These are phyloP conservation scores for Glycine latifolia DNA, from an alignment of 306 rosid genomes.

Conservation along the genomic window DNA sequence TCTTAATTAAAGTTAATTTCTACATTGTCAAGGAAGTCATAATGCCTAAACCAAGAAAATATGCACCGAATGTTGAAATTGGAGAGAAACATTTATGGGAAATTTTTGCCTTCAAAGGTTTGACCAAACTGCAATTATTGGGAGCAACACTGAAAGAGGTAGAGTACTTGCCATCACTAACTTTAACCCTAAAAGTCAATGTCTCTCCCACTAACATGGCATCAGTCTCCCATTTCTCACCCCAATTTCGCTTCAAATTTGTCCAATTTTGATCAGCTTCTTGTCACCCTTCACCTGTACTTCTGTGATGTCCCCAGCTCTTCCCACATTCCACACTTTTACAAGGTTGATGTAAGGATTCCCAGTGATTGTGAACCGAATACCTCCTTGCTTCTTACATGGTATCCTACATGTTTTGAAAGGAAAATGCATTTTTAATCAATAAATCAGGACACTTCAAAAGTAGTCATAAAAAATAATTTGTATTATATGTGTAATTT, in stretches of 20 bases:
- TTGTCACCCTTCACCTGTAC: constrained; percentile 69
- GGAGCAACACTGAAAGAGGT: constrained; percentile 63
- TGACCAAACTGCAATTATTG: constrained; percentile 74
- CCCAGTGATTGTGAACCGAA: constrained; percentile 72
- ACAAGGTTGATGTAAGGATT: constrained; percentile 74
- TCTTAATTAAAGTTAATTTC: neutral
- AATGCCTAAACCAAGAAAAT: neutral
- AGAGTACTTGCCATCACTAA: constrained; percentile 64
- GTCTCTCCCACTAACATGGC: constrained; percentile 70
- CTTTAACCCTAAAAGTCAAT: constrained; percentile 64
- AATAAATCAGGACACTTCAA: too few species aligned
- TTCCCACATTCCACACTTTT: constrained; percentile 75
- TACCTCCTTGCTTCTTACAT: constrained; percentile 73
- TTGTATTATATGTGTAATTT: too few species aligned
- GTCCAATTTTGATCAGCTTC: constrained; percentile 62
- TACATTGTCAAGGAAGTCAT: neutral
- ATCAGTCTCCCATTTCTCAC: constrained; percentile 74
- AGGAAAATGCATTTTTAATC: neutral
- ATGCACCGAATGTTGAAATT: neutral
- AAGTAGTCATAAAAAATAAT: too few species aligned
- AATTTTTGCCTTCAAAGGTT: constrained; percentile 74
- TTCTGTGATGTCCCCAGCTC: constrained; percentile 69
- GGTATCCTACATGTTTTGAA: constrained; percentile 52
- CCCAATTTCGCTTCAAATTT: constrained; percentile 68
- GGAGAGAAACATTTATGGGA: neutral